Conservation (phyloP, 2,329 filamentous ascomycete genomes). For the Lecanicillium sp. region DNA sequence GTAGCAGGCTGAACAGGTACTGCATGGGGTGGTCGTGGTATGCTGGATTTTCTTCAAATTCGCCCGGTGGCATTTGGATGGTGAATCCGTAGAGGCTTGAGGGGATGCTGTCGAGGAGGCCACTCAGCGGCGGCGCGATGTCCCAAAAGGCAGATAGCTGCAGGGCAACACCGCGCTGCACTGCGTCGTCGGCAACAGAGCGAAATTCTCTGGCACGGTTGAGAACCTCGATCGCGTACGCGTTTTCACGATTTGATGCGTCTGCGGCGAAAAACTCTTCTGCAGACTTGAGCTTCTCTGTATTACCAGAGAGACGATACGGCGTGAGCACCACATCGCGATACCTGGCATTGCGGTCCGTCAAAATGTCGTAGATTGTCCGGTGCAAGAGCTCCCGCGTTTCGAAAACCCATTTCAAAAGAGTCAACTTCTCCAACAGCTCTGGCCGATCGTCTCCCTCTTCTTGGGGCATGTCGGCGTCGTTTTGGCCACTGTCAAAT, state of each 20-base stretch:
- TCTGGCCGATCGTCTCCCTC: conserved; percentile 95
- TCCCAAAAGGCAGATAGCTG: conserved; percentile 97
- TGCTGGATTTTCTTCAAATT: conserved; percentile 78
- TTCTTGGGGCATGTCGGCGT: conserved; percentile 81
- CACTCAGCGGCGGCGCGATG: conserved; percentile 76
- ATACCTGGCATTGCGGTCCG: conserved; percentile 81
- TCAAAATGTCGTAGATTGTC: conserved; percentile 77
- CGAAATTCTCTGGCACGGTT: conserved; percentile 71
- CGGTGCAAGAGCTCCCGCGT: conserved; percentile 82
- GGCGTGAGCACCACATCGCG: conserved; percentile 76
- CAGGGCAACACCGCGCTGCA: conserved; percentile 79
- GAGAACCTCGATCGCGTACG: conserved; percentile 65
- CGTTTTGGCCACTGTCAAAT: conserved; percentile 56
- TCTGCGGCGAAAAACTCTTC: conserved; percentile 79
- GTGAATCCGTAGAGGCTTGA: conserved; percentile 52
- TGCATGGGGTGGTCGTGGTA: conserved; percentile 80
- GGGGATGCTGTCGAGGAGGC: conserved; percentile 76
- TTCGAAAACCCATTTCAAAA: conserved; percentile 96
- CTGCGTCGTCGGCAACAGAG: conserved; percentile 74
- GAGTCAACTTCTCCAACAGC: conserved; percentile 84
- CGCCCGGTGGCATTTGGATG: conserved; percentile 69
- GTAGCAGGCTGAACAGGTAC: conserved; percentile 79
- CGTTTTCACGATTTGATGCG: conserved; percentile 61
- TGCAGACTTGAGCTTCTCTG: conserved; percentile 73
- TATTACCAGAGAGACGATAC: conserved; percentile 68